phyloP scores from a whole-genome alignment of 768 basidiomycete genomes.

The Symmetrospora coprosmae region DNA sequence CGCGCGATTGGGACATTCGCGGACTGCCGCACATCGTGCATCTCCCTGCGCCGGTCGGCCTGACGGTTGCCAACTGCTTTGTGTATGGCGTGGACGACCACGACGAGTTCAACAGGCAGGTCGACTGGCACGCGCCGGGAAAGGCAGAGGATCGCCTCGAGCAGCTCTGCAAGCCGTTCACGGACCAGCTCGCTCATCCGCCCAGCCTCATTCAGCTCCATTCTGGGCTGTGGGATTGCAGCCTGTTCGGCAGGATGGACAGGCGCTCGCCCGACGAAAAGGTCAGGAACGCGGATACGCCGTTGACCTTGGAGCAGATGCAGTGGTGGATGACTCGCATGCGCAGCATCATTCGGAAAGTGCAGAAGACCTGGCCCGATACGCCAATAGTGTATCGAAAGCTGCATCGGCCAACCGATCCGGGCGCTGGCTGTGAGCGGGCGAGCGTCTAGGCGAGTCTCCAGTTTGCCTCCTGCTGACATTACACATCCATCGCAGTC shows the following conservation, averaged over 20 bases:
- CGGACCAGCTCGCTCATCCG: slow-evolving; percentile 25
- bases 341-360: slow-evolving; percentile 17
- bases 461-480: neutral
- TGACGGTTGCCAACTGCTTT: slow-evolving; percentile 31
- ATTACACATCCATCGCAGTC: neutral
- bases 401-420: slow-evolving; percentile 22
- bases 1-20: slow-evolving; percentile 26
- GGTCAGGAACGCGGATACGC: slow-evolving; percentile 24
- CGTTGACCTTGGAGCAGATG: slow-evolving; percentile 26
- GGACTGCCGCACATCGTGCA: slow-evolving; percentile 29
- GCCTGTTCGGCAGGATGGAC: slow-evolving; percentile 32
- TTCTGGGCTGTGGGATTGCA: slow-evolving; percentile 34
- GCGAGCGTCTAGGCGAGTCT: too few relatives aligned
- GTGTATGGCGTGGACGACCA: slow-evolving; percentile 32
- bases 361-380: slow-evolving; percentile 26
- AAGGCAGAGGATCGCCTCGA: slow-evolving; percentile 31
- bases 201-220: slow-evolving; percentile 29
- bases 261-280: slow-evolving; percentile 10
- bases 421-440: neutral
- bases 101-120: slow-evolving; percentile 30
- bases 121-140: slow-evolving; percentile 29
- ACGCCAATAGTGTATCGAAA: slow-evolving; percentile 26
- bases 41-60: slow-evolving; percentile 23
- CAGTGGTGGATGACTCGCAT: slow-evolving; percentile 31
- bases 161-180: slow-evolving; percentile 29